Evolutionary conservation across 169 alveolate genomes (phyloP).

Genomic region (Plasmodium fragile): DNA sequence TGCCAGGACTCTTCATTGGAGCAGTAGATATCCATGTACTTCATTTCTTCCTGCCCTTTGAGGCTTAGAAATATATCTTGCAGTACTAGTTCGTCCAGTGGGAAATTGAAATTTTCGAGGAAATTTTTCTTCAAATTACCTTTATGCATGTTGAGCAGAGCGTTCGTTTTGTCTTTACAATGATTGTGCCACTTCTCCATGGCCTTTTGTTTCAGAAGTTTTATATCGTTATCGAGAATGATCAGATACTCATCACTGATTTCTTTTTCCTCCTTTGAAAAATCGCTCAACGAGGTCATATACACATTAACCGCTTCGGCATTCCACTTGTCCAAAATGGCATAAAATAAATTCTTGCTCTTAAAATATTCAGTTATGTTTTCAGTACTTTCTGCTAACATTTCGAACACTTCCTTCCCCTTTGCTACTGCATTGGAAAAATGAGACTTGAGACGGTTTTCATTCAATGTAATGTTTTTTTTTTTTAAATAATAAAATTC

Average conservation of each 20-base stretch:
- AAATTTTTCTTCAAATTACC: slow-evolving; percentile 60
- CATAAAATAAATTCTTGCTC: slow-evolving; percentile 62
- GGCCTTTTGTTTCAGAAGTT: slow-evolving; percentile 43
- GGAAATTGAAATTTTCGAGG: slow-evolving; percentile 75
- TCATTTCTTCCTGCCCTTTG: slow-evolving; percentile 72
- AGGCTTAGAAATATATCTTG: slow-evolving; percentile 70
- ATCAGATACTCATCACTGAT: slow-evolving; percentile 38
- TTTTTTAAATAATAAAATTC: slow-evolving; percentile 73
- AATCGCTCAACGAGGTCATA: slow-evolving; percentile 54
- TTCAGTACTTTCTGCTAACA: slow-evolving; percentile 64
- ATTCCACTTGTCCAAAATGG: slow-evolving; percentile 71
- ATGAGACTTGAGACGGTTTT: slow-evolving; percentile 33
- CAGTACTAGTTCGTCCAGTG: slow-evolving; percentile 73
- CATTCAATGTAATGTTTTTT: slow-evolving; percentile 69
- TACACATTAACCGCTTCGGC: slow-evolving; percentile 63
- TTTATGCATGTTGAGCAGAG: slow-evolving; percentile 72
- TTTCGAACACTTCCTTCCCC: slow-evolving; percentile 73
- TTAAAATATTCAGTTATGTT: slow-evolving; percentile 76
- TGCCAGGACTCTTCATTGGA: slow-evolving; percentile 76
- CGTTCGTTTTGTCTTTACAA: slow-evolving; percentile 74
- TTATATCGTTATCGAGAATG: slow-evolving; percentile 53
- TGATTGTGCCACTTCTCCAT: slow-evolving; percentile 76
- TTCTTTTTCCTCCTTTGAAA: slow-evolving; percentile 76
- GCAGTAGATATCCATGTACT: slow-evolving; percentile 75
- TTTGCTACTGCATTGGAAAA: slow-evolving; percentile 70